Conservation (phyloP, 768 basidiomycete species). For the Pulveroboletus sp. region DNA sequence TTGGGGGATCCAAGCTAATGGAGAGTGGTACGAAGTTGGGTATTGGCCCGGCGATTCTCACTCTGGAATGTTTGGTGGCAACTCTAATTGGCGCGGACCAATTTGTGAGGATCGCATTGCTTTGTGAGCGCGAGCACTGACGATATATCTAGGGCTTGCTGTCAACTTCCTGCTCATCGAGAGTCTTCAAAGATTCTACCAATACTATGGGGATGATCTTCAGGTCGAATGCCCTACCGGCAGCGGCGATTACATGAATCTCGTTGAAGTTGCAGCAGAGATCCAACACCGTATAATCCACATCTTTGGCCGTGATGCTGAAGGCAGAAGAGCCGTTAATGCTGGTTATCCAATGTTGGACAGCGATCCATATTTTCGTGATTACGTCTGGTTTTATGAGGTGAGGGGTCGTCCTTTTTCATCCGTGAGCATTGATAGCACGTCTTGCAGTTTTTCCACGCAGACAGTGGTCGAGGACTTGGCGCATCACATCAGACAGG, state of each 20-base stretch:
- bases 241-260: constrained; percentile 96
- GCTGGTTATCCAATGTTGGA: constrained; percentile 86
- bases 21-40: constrained; percentile 83
- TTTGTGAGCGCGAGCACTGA: not conserved
- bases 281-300: constrained; percentile 99
- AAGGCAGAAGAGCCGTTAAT: constrained; percentile 86
- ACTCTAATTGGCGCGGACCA: constrained; percentile 96
- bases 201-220: constrained; percentile 92
- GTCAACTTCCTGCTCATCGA: constrained; percentile 96
- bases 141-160: constrained; percentile 67
- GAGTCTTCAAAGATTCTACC: constrained; percentile 94
- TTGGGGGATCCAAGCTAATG: constrained; percentile 93
- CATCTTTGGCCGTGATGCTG: constrained; percentile 89
- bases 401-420: constrained; percentile 35
- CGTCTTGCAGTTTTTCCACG: constrained; percentile 80
- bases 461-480: constrained; percentile 85
- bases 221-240: constrained; percentile 97
- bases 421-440: not conserved
- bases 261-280: constrained; percentile 91
- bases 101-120: constrained; percentile 51
- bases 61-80: constrained; percentile 98
- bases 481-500: constrained; percentile 99
- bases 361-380: constrained; percentile 90
- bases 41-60: constrained; percentile 99
- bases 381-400: constrained; percentile 96